These are phyloP conservation scores for Saturnispora dispora DNA, from an alignment of 805 yeast species.

Conservation along the genomic window DNA sequence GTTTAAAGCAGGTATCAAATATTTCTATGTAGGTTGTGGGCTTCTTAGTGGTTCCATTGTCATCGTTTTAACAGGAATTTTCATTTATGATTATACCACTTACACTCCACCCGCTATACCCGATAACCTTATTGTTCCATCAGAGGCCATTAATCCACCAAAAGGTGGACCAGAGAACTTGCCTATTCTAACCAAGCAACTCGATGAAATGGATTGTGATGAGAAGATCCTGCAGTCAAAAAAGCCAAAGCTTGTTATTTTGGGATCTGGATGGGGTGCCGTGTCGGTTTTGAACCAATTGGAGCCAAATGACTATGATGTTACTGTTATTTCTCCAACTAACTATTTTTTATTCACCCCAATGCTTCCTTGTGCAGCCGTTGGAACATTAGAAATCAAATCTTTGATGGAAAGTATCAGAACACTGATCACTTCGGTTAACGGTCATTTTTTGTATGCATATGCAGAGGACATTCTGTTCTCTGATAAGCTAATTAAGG, in stretches of 20 bases:
- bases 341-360: constrained; percentile 95
- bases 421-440: constrained; percentile 69
- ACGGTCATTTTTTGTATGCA: constrained; percentile 78
- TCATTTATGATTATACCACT: constrained; percentile 61
- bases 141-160: constrained; percentile 44
- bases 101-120: constrained; percentile 36
- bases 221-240: constrained; percentile 39
- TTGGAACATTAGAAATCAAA: constrained; percentile 84
- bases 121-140: constrained; percentile 40
- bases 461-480: constrained; percentile 81
- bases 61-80: constrained; percentile 39
- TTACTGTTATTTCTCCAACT: constrained; percentile 84
- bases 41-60: constrained; percentile 35
- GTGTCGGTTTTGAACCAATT: constrained; percentile 74
- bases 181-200: constrained; percentile 46
- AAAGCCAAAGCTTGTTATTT: constrained; percentile 64
- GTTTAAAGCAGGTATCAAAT: constrained; percentile 28
- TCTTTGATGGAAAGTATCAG: constrained; percentile 92
- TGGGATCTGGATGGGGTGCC: constrained; percentile 94
- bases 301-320: constrained; percentile 81
- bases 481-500: constrained; percentile 48
- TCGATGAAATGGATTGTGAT: constrained; percentile 50
- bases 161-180: constrained; percentile 65
- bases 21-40: constrained; percentile 33
- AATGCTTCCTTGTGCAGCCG: constrained; percentile 85